Evolutionary conservation across 1,139 yeast genomes (phyloP).

Genomic region (Candida dubliniensis): DNA sequence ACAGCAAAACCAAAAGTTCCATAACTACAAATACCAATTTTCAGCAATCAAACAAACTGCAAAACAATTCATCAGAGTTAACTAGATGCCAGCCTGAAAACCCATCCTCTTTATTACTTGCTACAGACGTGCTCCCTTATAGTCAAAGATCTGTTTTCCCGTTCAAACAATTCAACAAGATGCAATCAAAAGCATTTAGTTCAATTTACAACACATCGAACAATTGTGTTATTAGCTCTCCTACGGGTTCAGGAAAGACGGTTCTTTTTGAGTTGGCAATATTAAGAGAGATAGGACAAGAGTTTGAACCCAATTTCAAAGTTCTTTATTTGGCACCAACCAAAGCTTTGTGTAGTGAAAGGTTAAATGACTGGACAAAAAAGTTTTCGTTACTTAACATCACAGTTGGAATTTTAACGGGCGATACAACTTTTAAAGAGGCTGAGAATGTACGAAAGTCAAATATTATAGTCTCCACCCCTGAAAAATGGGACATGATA

Average conservation of each 20-base stretch:
- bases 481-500: conserved; percentile 58
- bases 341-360: conserved; percentile 50
- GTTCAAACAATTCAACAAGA: conserved; percentile 42
- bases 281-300: conserved; percentile 26
- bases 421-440: conserved; percentile 46
- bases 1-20: too few species aligned
- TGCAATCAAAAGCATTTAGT: conserved; percentile 49
- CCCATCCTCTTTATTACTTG: conserved; percentile 1
- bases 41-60: too few species aligned
- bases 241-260: conserved; percentile 61
- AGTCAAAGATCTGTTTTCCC: conserved; percentile 21
- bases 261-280: conserved; percentile 55
- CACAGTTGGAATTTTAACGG: conserved; percentile 48
- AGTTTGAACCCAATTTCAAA: conserved; percentile 25
- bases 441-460: conserved; percentile 41
- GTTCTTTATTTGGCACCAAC: conserved; percentile 56
- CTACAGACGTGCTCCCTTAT: conserved; percentile 9
- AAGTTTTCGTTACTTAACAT: conserved; percentile 35
- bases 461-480: conserved; percentile 52
- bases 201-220: conserved; percentile 29
- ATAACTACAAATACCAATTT: too few species aligned
- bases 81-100: too few species aligned
- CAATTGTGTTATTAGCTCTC: conserved; percentile 52
- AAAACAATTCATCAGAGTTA: too few species aligned
- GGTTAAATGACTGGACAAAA: conserved; percentile 41